Percentiles rank a stretch among this genome's conserved stretches.
Conservation (phyloP, 2,329 filamentous ascomycete genomes). For the Alternaria sp. region DNA sequence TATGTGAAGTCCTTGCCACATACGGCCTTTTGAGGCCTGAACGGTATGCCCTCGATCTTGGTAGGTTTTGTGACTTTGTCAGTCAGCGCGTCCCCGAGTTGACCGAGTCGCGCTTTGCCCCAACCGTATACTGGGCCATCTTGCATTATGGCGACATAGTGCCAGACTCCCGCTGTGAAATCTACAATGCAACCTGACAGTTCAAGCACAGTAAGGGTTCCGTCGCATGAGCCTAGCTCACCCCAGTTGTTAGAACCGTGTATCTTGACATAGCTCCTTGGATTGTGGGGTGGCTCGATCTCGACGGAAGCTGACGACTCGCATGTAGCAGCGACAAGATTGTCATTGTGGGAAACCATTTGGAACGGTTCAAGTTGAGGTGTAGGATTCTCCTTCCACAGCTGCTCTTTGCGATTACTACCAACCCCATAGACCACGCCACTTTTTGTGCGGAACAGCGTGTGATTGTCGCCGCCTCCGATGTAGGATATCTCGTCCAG, state of each 20-base stretch:
- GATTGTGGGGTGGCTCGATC: too few species aligned
- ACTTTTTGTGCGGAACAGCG: slow-evolving; percentile 69
- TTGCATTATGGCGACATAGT: slow-evolving; percentile 74
- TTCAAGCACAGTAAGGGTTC: too few species aligned
- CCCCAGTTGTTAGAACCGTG: slow-evolving; percentile 34
- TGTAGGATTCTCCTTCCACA: slow-evolving; percentile 30
- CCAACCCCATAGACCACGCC: slow-evolving; percentile 70
- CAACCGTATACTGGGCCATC: slow-evolving; percentile 85
- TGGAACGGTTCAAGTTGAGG: slow-evolving; percentile 11
- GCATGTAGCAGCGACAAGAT: slow-evolving; percentile 29
- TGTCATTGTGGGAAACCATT: background rate
- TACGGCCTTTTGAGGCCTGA: slow-evolving; percentile 69
- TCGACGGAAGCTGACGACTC: slow-evolving; percentile 34
- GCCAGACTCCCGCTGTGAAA: slow-evolving; percentile 76
- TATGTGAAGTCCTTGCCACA: slow-evolving; percentile 90
- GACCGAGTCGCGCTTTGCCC: slow-evolving; percentile 86
- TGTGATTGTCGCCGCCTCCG: slow-evolving; percentile 83
- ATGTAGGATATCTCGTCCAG: slow-evolving; percentile 43
- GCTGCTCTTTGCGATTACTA: slow-evolving; percentile 59
- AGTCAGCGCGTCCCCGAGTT: too few species aligned
- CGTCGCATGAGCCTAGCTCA: slow-evolving; percentile 22
- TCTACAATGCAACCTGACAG: slow-evolving; percentile 56
- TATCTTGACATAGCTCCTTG: background rate
- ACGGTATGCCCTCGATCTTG: slow-evolving; percentile 54
- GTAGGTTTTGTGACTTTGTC: too few species aligned